Conservation (phyloP, 129 eudicot genomes). For the Arctium lappa region DNA sequence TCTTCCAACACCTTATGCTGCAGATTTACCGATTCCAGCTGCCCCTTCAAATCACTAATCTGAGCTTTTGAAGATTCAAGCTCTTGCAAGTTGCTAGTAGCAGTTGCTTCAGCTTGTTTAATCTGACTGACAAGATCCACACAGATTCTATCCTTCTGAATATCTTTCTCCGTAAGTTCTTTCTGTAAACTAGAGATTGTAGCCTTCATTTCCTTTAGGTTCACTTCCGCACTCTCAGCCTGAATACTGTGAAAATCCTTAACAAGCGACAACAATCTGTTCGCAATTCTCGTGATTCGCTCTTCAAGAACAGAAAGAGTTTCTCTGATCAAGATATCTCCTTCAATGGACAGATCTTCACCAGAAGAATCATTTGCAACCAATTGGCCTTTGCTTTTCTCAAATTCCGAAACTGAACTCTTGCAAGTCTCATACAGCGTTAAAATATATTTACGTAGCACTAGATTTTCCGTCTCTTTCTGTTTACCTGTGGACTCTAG, state of each 20-base stretch:
- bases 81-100: slow-evolving; percentile 57
- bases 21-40: slow-evolving; percentile 31
- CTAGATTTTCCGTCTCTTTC: slow-evolving; percentile 47
- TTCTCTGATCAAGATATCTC: slow-evolving; percentile 26
- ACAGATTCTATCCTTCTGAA: slow-evolving; percentile 70
- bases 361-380: slow-evolving; percentile 35
- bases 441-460: slow-evolving; percentile 41
- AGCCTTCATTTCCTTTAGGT: slow-evolving; percentile 60
- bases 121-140: slow-evolving; percentile 79
- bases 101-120: slow-evolving; percentile 75
- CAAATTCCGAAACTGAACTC: slow-evolving; percentile 52
- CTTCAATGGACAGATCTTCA: slow-evolving; percentile 32
- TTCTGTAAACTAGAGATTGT: slow-evolving; percentile 63
- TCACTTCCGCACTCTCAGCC: slow-evolving; percentile 36
- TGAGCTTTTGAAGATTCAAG: slow-evolving; percentile 51
- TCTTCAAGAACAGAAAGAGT: slow-evolving; percentile 41
- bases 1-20: slow-evolving; percentile 49
- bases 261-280: slow-evolving; percentile 48
- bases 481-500: slow-evolving; percentile 50
- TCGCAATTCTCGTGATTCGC: slow-evolving; percentile 32
- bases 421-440: slow-evolving; percentile 65
- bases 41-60: slow-evolving; percentile 45
- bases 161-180: slow-evolving; percentile 83
- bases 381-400: slow-evolving; percentile 43
- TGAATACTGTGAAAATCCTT: slow-evolving; percentile 43